Base-by-base conservation (phyloP, 1,284 basidiomycete species). In the Boletus semigastroideus region DNA sequence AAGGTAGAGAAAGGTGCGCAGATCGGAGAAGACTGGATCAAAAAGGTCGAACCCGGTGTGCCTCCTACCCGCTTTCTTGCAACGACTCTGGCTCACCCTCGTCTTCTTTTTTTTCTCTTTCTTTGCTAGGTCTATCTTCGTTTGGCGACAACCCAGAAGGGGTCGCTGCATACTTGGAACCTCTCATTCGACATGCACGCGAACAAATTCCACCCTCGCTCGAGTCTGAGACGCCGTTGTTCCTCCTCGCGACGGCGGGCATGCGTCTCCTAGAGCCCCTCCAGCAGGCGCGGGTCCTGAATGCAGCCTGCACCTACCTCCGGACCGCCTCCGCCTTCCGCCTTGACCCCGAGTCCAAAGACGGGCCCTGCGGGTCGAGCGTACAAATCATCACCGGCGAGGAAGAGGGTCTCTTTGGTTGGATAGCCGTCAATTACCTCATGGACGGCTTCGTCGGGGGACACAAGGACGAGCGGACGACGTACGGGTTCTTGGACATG, bases 401-500 rank as follows among this genome's bases (percentile, higher is more conserved):
- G 71, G 96, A 99, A 70, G 97, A 99, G 67, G 97, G 97, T 0
- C 74, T 98, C 43, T 97, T 96, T 70, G 97, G 97, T 2, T 99
- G 97, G 97, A 93, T 99, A 50, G 93, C 95, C 0, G 93, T 98
- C 66, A 99, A 99, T 71, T 99, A 99, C 69, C 86, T 99, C 41
- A 97, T 98, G 94, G 92, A 99, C 66, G 96, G 95, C 2, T 99
- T 99, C 67, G 78, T 79, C 14, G 83, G 83, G 14, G 76, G 81
- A 0, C n/a, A 25, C 43, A 76, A 74, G 58, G 68, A 75, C 39
- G 75, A 79, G 58, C 78, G 74, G 52, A 91, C 92, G 31, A 98
- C 97, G 4, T 98, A 93, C 63, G 97, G 97, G 5, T 99, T 99
- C 71, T 78, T 99, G 56, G 97, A 99, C 70, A 99, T 99, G 97